Conservation (phyloP, 805 yeast species). For the Metschnikowia kofuensis region DNA sequence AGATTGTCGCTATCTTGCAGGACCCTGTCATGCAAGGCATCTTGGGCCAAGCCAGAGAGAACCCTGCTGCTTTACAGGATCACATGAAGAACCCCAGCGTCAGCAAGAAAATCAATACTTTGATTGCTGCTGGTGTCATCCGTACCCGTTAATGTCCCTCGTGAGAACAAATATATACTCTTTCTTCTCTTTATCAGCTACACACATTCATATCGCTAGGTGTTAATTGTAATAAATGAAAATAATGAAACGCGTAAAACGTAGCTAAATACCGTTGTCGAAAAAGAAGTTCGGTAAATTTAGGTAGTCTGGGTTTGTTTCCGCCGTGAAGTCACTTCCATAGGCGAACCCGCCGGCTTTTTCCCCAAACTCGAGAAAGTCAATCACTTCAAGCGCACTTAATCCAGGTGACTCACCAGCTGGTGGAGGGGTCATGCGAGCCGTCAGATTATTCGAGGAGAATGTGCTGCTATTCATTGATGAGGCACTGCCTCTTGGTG, state of each 20-base stretch:
- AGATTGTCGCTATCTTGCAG: slow-evolving; percentile 80
- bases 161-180: background rate
- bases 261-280: slow-evolving; percentile 25
- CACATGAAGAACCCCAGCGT: slow-evolving; percentile 97
- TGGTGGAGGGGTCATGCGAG: background rate
- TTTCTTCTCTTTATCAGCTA: background rate
- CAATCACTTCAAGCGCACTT: slow-evolving; percentile 6
- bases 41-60: slow-evolving; percentile 86
- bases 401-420: slow-evolving; percentile 1
- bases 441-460: background rate
- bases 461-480: background rate
- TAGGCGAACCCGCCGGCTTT: background rate
- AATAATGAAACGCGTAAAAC: background rate
- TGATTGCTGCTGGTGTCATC: slow-evolving; percentile 96
- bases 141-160: slow-evolving; percentile 60
- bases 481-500: background rate
- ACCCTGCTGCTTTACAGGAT: slow-evolving; percentile 95
- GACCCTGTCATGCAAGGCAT: slow-evolving; percentile 97
- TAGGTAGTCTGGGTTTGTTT: slow-evolving; percentile 2
- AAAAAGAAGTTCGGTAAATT: slow-evolving; percentile 37
- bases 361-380: slow-evolving; percentile 6
- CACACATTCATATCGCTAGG: background rate
- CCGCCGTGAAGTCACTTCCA: slow-evolving; percentile 3
- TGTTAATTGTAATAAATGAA: background rate
- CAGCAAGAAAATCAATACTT: slow-evolving; percentile 77